Conservation (phyloP, 2,329 filamentous ascomycete species). For the Alternaria panax region DNA sequence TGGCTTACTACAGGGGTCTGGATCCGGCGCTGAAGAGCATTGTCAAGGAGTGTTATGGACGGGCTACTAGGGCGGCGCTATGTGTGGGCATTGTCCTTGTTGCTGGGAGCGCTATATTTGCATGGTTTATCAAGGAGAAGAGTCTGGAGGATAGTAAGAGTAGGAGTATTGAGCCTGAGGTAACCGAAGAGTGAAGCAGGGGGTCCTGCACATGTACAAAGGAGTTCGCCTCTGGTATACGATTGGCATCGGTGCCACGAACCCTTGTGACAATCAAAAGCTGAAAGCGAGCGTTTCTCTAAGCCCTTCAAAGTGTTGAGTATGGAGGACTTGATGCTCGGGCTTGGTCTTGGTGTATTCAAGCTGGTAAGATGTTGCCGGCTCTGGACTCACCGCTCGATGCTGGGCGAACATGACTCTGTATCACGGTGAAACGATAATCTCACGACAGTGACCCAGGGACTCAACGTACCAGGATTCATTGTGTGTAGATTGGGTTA, state of each 20-base stretch:
- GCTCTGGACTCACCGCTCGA: slow-evolving; percentile 1
- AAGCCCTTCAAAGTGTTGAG: not conserved
- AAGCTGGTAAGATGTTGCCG: not conserved
- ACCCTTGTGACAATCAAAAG: not conserved
- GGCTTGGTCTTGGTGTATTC: not conserved
- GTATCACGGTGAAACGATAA: not conserved
- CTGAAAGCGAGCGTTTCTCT: not conserved
- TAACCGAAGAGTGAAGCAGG: not conserved
- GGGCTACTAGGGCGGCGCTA: slow-evolving; percentile 61
- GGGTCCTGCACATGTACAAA: not conserved
- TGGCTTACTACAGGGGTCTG: slow-evolving; percentile 72
- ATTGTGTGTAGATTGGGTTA: not conserved
- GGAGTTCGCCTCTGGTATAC: not conserved
- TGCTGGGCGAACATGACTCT: slow-evolving; percentile 1
- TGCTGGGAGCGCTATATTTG: slow-evolving; percentile 55
- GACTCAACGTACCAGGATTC: not conserved
- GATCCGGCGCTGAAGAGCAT: slow-evolving; percentile 65
- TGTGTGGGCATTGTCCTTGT: slow-evolving; percentile 60
- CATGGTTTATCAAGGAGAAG: slow-evolving; percentile 57
- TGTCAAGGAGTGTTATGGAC: slow-evolving; percentile 72
- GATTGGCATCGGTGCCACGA: not conserved
- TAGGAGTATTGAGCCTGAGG: not conserved
- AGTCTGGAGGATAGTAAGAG: slow-evolving; percentile 27
- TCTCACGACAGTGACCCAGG: not conserved
- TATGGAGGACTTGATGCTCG: not conserved